Percentiles rank a stretch among this genome's conserved stretches.
These are phyloP conservation scores for Backusella tarrabulga DNA, from an alignment of 192 early-diverging fungal species.

Conservation along the genomic window DNA sequence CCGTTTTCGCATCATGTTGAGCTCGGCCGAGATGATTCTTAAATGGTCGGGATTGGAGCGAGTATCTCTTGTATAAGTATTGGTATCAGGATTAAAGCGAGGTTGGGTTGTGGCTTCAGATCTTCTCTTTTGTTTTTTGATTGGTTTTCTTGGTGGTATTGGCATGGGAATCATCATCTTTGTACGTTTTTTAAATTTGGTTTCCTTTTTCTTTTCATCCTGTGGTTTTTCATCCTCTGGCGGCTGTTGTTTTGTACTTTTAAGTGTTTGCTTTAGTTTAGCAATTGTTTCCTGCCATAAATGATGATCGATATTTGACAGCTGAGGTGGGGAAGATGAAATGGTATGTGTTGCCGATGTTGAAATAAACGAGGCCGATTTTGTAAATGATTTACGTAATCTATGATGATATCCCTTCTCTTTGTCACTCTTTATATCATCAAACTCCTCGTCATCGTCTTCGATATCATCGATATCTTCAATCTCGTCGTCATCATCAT, in stretches of 20 bases:
- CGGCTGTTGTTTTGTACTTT: not conserved
- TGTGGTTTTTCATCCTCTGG: not conserved
- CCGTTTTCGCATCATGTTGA: constrained; percentile 51
- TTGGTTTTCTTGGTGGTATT: constrained; percentile 8
- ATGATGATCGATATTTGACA: not conserved
- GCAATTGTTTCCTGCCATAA: constrained; percentile 22
- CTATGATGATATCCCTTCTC: constrained; percentile 11
- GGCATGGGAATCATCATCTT: constrained; percentile 29
- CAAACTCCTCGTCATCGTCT: not conserved
- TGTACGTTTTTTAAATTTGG: not conserved
- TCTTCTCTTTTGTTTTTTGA: constrained; percentile 11
- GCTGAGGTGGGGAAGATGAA: constrained; percentile 22
- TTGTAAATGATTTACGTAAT: constrained; percentile 13
- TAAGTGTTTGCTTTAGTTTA: constrained; percentile 8
- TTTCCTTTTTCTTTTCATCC: not conserved
- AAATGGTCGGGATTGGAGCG: constrained; percentile 50
- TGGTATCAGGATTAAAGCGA: constrained; percentile 30
- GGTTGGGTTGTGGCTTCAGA: constrained; percentile 35
- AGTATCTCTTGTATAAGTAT: constrained; percentile 41
- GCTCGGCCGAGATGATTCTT: constrained; percentile 50
- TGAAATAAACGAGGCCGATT: constrained; percentile 15
- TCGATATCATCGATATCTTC: not conserved
- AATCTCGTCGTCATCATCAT: not conserved
- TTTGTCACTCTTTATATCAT: not conserved
- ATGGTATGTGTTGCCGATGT: constrained; percentile 22